Percentiles rank a stretch among this genome's conserved stretches.
Evolutionary conservation across 1,284 basidiomycete species (phyloP).

Genomic region (Rhodotorula sp.): DNA sequence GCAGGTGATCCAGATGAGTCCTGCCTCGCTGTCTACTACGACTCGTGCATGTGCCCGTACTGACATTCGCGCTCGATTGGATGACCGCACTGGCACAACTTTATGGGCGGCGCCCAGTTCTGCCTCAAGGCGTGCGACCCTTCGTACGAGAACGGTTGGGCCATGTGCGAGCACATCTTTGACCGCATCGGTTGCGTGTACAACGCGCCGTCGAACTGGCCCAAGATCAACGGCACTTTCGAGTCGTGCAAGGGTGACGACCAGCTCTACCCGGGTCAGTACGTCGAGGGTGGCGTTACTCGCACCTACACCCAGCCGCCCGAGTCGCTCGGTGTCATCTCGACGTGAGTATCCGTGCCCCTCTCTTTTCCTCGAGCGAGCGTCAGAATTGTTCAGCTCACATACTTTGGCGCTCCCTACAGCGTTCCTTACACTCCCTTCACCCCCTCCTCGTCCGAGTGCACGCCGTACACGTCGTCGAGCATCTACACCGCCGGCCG

Average conservation of each 20-base stretch:
- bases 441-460: conserved; percentile 63
- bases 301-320: conserved; percentile 36
- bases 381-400: no score
- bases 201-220: conserved; percentile 64
- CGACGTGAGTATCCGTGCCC: background rate
- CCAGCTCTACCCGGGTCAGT: conserved; percentile 61
- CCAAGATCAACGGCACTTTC: conserved; percentile 55
- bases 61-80: no score
- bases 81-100: conserved; percentile 29
- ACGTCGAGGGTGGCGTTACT: conserved; percentile 50
- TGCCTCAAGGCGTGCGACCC: conserved; percentile 65
- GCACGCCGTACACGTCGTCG: conserved; percentile 59
- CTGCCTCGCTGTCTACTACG: conserved; percentile 31
- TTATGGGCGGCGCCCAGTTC: conserved; percentile 45
- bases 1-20: conserved; percentile 58
- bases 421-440: conserved; percentile 63
- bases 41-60: no score
- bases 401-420: background rate
- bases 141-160: conserved; percentile 56
- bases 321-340: conserved; percentile 28
- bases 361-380: no score
- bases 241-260: conserved; percentile 63
- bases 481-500: conserved; percentile 54
- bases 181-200: conserved; percentile 64
- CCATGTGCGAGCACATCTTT: conserved; percentile 49